Base-by-base conservation (phyloP, 2,329 filamentous ascomycete genomes). In the Blumeriella jaapii region DNA sequence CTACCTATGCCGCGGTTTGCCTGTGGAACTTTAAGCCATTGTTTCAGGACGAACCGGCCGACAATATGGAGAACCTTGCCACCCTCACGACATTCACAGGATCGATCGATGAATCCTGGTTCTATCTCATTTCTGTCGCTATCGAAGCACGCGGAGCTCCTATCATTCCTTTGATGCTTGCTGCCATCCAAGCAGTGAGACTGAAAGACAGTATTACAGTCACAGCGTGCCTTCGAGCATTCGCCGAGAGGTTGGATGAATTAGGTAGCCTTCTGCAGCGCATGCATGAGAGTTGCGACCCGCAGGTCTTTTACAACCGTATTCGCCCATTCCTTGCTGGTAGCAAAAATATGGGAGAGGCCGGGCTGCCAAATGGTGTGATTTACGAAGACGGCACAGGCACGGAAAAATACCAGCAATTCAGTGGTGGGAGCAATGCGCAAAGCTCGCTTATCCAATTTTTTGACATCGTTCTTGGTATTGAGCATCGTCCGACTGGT, bases 11-110 rank as follows among this genome's bases (percentile, higher is more conserved):
- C 5, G 84, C 81, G 6, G 68, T 95, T 3, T 89, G 84, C 47
- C 68, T 98, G 16, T 98, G 91, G 91, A 98, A 98, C 61, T 96
- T 86, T 68, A 89, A 87, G 59, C 84, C 87, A 0, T 71, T 96
- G 36, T 95, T 96, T 55, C 63, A 76, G 40, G 74, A 84, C 43
- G 87, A 95, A 58, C 71, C 73, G 22, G 74, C 91, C 38, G 84
- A 93, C 53, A 75, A 76, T 45, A 69, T 96, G 29, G 79, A 91
- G 53, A 96, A 98, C 51, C 69, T 98, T 37, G 78, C 84, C 25
- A 91, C 84, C 2, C 68, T 96, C 41, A 75, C 78, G 52, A 95
- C 91, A 11, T 93, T 95, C 55, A 96, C 91, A 11, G 91, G 91
- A 32, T 87, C 86, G 6, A 67, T 93, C 36, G 91, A 98, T 55